Percentiles rank a stretch among this genome's conserved stretches.
Evolutionary conservation across 345 rosid species (phyloP).

Genomic region (Jatropha curcas): DNA sequence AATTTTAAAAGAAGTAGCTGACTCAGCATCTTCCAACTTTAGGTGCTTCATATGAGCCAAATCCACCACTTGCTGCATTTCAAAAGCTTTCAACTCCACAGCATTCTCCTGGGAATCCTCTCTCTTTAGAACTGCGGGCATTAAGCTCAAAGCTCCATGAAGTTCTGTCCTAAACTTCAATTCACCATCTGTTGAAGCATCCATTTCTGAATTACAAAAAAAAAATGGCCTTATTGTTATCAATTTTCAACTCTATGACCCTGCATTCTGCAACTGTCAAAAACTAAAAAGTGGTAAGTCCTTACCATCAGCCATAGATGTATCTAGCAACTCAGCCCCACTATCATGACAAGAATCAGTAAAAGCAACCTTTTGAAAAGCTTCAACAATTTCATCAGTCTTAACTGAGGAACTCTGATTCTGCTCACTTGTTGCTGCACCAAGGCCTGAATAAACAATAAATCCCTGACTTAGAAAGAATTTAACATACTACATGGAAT

Average conservation of each 20-base stretch:
- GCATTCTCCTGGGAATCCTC: neutral
- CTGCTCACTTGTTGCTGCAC: conserved; percentile 10
- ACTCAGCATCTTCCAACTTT: conserved; percentile 1
- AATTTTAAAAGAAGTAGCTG: conserved; percentile 8
- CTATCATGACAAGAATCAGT: conserved; percentile 15
- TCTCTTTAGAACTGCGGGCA: neutral
- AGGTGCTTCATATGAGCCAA: conserved; percentile 1
- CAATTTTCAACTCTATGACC: neutral
- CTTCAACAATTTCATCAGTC: conserved; percentile 8
- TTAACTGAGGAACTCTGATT: conserved; percentile 2
- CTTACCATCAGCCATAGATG: conserved; percentile 28
- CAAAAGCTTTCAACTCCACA: conserved; percentile 23
- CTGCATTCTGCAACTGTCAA: neutral
- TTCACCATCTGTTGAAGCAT: conserved; percentile 23
- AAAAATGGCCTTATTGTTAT: neutral
- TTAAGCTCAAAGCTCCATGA: conserved; percentile 1
- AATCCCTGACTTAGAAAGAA: neutral
- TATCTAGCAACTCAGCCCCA: conserved; percentile 16
- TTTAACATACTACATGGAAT: neutral
- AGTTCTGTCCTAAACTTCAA: conserved; percentile 7
- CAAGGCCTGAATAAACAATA: conserved; percentile 14
- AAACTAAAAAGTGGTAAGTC: conserved; percentile 2
- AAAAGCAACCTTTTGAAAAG: neutral
- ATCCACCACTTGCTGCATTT: conserved; percentile 18
- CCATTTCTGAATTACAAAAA: conserved; percentile 26